Evolutionary conservation across 176 grass and related monocot genomes (phyloP).

Genomic region (Secale cereale): DNA sequence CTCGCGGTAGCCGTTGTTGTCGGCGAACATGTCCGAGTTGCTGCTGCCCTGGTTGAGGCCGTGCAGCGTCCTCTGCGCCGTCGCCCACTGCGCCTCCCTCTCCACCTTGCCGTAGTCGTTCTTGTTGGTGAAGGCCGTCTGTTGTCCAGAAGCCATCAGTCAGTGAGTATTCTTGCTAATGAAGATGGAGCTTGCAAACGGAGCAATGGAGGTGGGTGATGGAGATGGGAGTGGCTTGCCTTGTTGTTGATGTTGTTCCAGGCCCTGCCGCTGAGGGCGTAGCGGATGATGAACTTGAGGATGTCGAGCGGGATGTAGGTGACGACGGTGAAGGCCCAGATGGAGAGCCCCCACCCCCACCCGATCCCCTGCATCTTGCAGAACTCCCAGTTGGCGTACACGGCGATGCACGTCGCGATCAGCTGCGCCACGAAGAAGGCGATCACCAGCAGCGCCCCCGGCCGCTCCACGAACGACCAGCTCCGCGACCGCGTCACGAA

Average conservation of each 20-base stretch:
- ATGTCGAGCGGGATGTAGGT: constrained; percentile 93
- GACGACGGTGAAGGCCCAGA: constrained; percentile 85
- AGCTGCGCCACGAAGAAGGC: constrained; percentile 76
- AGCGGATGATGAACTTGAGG: constrained; percentile 93
- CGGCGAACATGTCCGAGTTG: constrained; percentile 38
- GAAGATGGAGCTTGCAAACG: background rate
- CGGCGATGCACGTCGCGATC: constrained; percentile 74
- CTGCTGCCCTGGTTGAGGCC: constrained; percentile 52
- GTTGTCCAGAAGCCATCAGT: background rate
- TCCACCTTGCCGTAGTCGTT: constrained; percentile 80
- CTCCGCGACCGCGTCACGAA: constrained; percentile 89
- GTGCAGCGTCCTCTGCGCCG: constrained; percentile 75
- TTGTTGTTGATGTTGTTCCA: constrained; percentile 90
- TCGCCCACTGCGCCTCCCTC: constrained; percentile 93
- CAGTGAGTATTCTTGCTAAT: background rate
- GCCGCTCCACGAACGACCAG: constrained; percentile 81
- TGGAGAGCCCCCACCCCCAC: constrained; percentile 79
- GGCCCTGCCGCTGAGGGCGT: constrained; percentile 75
- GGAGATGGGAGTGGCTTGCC: constrained; percentile 14
- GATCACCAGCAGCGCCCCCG: constrained; percentile 44
- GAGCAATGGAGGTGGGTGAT: background rate
- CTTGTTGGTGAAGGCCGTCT: constrained; percentile 77
- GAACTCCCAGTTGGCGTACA: constrained; percentile 84
- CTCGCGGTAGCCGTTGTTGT: constrained; percentile 57
- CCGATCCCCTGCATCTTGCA: constrained; percentile 84